A percentile compares a stretch with the other conserved stretches of the same genome.
phyloP scores from a whole-genome alignment of 257 asterid species.

The Prunella vulgaris region DNA sequence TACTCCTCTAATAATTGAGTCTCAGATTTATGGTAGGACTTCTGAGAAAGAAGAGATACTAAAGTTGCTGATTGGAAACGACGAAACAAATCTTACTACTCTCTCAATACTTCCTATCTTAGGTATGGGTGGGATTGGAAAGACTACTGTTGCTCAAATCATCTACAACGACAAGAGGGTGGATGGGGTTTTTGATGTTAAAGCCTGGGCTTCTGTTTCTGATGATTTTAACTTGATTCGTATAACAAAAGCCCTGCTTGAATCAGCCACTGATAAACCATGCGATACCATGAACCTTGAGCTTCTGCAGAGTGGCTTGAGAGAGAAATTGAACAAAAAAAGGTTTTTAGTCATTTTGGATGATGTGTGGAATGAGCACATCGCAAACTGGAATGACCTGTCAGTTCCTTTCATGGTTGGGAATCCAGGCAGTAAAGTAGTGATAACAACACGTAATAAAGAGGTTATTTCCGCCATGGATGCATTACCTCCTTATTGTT shows the following conservation, averaged over 20 bases:
- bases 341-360: conserved; percentile 43
- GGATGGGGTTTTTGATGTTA: conserved; percentile 33
- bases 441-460: conserved; percentile 39
- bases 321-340: conserved; percentile 28
- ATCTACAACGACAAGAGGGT: conserved; percentile 42
- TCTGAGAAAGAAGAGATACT: conserved; percentile 40
- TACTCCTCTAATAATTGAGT: conserved; percentile 36
- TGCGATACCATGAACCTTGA: conserved; percentile 36
- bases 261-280: conserved; percentile 38
- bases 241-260: conserved; percentile 36
- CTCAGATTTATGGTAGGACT: conserved; percentile 37
- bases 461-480: conserved; percentile 35
- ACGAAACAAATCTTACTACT: background rate
- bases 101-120: conserved; percentile 34
- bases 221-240: conserved; percentile 40
- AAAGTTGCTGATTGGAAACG: conserved; percentile 19
- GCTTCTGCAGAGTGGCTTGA: conserved; percentile 36
- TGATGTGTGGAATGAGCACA: conserved; percentile 45
- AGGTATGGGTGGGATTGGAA: conserved; percentile 54
- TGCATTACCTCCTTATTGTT: conserved; percentile 29
- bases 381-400: conserved; percentile 35
- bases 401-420: conserved; percentile 34
- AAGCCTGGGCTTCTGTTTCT: conserved; percentile 47
- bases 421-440: conserved; percentile 35
- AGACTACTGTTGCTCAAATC: conserved; percentile 43